phyloP scores from a whole-genome alignment of 164 flowering plant species.

The Tetracentron sinense region DNA sequence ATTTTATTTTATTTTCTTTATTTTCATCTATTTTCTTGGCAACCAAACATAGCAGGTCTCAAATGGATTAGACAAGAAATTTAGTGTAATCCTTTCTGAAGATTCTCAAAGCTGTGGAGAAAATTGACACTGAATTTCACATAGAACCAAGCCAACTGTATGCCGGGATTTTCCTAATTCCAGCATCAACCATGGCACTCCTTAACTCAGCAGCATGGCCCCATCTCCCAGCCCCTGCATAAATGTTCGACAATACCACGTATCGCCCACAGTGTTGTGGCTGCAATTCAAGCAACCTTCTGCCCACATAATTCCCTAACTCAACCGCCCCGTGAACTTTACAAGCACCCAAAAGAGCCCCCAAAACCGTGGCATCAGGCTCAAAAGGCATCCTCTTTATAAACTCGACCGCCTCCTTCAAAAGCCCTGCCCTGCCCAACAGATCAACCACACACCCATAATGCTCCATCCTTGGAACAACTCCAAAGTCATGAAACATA shows the following conservation, averaged over 20 bases:
- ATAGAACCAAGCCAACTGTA: slow-evolving; percentile 30
- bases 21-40: too few relatives aligned
- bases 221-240: slow-evolving; percentile 64
- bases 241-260: slow-evolving; percentile 52
- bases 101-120: background rate
- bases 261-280: slow-evolving; percentile 64
- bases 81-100: background rate
- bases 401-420: slow-evolving; percentile 51
- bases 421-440: slow-evolving; percentile 67
- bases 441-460: slow-evolving; percentile 83
- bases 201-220: slow-evolving; percentile 48
- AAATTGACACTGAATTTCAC: background rate
- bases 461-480: slow-evolving; percentile 68
- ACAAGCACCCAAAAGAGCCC: slow-evolving; percentile 79
- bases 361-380: slow-evolving; percentile 69
- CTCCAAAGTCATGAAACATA: slow-evolving; percentile 36
- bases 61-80: too few relatives aligned
- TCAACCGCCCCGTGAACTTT: slow-evolving; percentile 59
- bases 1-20: too few relatives aligned
- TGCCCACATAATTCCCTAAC: slow-evolving; percentile 48
- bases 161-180: slow-evolving; percentile 52
- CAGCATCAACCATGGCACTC: slow-evolving; percentile 47
- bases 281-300: slow-evolving; percentile 47
- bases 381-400: slow-evolving; percentile 60
- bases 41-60: too few relatives aligned